Conservation (phyloP, 2,329 filamentous ascomycete species). For the Scopulariopsis brevicaulis region DNA sequence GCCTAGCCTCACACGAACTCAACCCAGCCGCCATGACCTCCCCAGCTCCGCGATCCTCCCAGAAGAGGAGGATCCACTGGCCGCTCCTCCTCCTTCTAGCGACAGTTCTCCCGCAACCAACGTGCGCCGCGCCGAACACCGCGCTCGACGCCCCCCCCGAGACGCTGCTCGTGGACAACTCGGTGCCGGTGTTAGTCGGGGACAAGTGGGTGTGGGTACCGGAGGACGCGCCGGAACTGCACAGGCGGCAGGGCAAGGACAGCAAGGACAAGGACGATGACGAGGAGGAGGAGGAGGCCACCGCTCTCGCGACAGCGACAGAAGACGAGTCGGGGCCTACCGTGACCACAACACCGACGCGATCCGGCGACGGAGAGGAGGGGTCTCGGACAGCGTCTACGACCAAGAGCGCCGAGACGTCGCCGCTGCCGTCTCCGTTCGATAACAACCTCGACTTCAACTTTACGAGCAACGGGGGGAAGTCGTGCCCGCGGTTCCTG, state of each 20-base stretch:
- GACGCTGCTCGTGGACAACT: conserved; percentile 7
- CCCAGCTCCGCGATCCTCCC: neutral
- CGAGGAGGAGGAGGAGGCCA: neutral
- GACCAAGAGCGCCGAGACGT: conserved; percentile 15
- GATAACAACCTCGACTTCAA: conserved; percentile 53
- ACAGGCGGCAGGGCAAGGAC: conserved; percentile 14
- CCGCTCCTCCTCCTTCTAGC: neutral
- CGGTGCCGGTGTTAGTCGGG: conserved; percentile 8
- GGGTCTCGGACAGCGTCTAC: conserved; percentile 7
- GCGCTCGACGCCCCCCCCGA: conserved; percentile 1
- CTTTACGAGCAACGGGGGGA: conserved; percentile 39
- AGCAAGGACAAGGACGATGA: conserved; percentile 4
- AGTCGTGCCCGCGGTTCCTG: conserved; percentile 57
- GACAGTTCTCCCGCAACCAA: neutral
- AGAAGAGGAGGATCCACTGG: neutral
- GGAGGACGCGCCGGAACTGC: conserved; percentile 5
- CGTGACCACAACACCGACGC: conserved; percentile 6
- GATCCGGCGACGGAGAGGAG: conserved; percentile 3
- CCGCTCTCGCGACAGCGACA: neutral
- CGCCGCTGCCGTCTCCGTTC: conserved; percentile 51
- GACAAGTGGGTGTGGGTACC: conserved; percentile 12
- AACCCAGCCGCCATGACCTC: conserved; percentile 3
- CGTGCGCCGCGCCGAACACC: conserved; percentile 1
- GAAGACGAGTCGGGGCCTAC: neutral
- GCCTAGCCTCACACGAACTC: neutral